phyloP scores from a whole-genome alignment of 345 rosid genomes.

The Bruguiera sexangula region DNA sequence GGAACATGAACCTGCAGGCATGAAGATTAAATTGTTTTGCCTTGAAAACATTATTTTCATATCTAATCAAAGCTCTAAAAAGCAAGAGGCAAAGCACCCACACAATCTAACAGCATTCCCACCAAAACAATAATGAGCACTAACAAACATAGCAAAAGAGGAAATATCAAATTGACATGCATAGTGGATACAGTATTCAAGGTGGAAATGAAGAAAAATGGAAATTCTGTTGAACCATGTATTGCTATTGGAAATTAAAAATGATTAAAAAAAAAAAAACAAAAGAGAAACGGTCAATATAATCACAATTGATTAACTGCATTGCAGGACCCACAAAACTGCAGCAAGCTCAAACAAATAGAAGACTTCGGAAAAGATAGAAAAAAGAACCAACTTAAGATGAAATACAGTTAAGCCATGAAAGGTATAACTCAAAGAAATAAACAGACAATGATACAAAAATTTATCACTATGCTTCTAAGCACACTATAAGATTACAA shows the following conservation, averaged over 20 bases:
- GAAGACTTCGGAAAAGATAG: background rate
- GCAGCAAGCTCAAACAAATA: background rate
- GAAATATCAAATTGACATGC: background rate
- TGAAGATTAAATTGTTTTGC: background rate
- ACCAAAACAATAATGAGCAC: background rate
- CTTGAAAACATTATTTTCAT: background rate
- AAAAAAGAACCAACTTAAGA: background rate
- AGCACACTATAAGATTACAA: background rate
- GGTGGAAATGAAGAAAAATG: background rate
- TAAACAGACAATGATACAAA: background rate
- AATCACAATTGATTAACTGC: background rate
- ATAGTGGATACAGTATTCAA: background rate
- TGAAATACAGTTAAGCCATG: background rate
- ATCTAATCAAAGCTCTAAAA: background rate
- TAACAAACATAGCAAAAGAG: background rate
- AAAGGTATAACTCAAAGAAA: background rate
- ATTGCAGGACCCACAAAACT: background rate
- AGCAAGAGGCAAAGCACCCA: background rate
- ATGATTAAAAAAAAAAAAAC: background rate
- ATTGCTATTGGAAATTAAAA: background rate
- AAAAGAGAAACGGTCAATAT: background rate
- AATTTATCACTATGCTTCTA: background rate
- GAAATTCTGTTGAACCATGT: background rate
- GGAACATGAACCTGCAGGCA: slow-evolving; percentile 88
- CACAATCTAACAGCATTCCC: background rate